Evolutionary conservation across 306 rosid genomes (phyloP).

Genomic region (Canavalia ensiformis): DNA sequence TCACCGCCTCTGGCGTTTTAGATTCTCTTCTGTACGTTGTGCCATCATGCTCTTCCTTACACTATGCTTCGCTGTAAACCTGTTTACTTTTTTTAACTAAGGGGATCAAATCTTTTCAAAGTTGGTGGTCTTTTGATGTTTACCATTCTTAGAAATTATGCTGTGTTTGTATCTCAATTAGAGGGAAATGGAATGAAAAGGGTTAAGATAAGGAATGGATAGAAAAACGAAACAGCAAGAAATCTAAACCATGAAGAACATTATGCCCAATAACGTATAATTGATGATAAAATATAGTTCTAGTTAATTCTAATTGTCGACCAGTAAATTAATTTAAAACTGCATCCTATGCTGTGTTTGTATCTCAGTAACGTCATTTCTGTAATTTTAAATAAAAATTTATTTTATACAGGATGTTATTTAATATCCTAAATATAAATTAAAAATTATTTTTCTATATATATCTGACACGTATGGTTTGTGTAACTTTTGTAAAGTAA

Average conservation of each 20-base stretch:
- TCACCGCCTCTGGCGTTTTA: slow-evolving; percentile 30
- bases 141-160: slow-evolving; percentile 20
- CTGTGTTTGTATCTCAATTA: neutral
- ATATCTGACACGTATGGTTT: neutral
- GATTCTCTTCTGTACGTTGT: slow-evolving; percentile 46
- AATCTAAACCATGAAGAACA: neutral
- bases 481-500: slow-evolving; percentile 4
- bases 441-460: neutral
- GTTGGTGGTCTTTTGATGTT: slow-evolving; percentile 15
- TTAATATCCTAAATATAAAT: neutral
- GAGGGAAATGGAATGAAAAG: neutral
- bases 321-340: neutral
- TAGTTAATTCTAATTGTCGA: neutral
- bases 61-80: slow-evolving; percentile 27
- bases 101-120: slow-evolving; percentile 44
- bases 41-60: slow-evolving; percentile 30
- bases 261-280: neutral
- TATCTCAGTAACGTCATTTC: too few relatives aligned
- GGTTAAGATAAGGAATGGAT: neutral
- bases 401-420: too few relatives aligned
- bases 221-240: neutral
- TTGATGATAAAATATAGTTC: neutral
- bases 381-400: too few relatives aligned
- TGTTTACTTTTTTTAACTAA: slow-evolving; percentile 44
- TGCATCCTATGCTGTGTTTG: neutral